Conservation (phyloP, 306 rosid species). For the Medicago arabica region DNA sequence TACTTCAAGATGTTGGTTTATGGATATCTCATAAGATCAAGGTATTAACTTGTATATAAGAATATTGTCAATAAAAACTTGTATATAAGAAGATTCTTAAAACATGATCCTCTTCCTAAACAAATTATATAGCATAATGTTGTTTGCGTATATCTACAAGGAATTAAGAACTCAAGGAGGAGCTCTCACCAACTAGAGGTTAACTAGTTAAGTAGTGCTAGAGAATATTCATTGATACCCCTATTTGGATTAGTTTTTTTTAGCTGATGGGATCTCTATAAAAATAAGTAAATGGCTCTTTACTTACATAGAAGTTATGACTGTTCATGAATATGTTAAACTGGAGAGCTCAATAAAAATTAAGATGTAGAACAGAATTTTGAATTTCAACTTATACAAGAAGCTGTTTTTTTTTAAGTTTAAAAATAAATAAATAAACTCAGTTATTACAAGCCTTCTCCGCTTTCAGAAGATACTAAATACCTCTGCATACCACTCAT, state of each 20-base stretch:
- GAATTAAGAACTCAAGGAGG: constrained; percentile 17
- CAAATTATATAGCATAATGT: constrained; percentile 31
- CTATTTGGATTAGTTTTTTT: constrained; percentile 9
- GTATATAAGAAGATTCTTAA: constrained; percentile 31
- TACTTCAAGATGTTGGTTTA: constrained; percentile 76
- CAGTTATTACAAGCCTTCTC: not conserved
- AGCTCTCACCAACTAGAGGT: constrained; percentile 18
- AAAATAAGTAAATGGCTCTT: constrained; percentile 19
- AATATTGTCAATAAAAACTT: constrained; percentile 32
- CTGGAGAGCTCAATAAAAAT: not conserved
- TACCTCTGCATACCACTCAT: constrained; percentile 3
- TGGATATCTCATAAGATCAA: constrained; percentile 89
- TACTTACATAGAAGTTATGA: not conserved
- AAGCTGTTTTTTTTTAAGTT: not conserved
- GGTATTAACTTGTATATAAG: constrained; percentile 51
- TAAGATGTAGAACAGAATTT: not conserved
- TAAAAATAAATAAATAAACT: not conserved
- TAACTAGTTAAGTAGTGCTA: constrained; percentile 21
- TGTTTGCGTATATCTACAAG: constrained; percentile 16
- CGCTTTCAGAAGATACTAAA: not conserved
- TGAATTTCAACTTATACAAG: constrained; percentile 1
- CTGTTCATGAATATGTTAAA: not conserved
- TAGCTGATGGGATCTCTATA: not conserved
- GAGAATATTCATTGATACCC: constrained; percentile 17
- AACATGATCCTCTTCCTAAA: constrained; percentile 10